Conservation (phyloP, 495 filamentous ascomycete species). For the Hyphodiscus hymeniophilus region DNA sequence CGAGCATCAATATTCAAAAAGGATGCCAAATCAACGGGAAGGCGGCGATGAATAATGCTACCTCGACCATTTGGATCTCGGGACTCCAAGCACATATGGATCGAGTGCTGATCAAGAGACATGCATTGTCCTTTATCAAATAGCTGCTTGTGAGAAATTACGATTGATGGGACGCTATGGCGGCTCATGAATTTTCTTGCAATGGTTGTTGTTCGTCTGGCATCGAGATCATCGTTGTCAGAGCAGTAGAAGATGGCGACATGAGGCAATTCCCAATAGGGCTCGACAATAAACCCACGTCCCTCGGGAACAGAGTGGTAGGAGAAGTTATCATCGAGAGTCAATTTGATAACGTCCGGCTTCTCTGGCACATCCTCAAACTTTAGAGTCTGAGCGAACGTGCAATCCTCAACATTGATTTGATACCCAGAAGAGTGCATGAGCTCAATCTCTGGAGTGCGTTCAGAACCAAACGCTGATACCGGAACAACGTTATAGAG, state of each 20-base stretch:
- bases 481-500: conserved; percentile 66
- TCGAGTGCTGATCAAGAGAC: conserved; percentile 27
- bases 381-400: conserved; percentile 39
- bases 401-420: conserved; percentile 67
- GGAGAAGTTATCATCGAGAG: conserved; percentile 47
- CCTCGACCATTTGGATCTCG: conserved; percentile 41
- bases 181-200: conserved; percentile 56
- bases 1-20: conserved; percentile 64
- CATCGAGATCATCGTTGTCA: conserved; percentile 38
- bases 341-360: conserved; percentile 39
- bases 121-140: conserved; percentile 16
- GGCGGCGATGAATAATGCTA: conserved; percentile 44
- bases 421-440: conserved; percentile 60
- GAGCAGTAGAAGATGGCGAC: conserved; percentile 63
- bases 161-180: conserved; percentile 57
- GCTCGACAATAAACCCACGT: conserved; percentile 26
- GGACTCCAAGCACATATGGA: conserved; percentile 66
- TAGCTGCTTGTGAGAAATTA: conserved; percentile 54
- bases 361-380: conserved; percentile 24
- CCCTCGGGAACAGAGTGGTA: conserved; percentile 20
- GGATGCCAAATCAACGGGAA: conserved; percentile 65
- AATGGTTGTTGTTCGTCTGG: conserved; percentile 41
- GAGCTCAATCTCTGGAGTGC: conserved; percentile 62
- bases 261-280: conserved; percentile 61
- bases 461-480: conserved; percentile 58